These are phyloP conservation scores for Aspergillus nidulans DNA, from an alignment of 495 filamentous ascomycete genomes.

Conservation along the genomic window DNA sequence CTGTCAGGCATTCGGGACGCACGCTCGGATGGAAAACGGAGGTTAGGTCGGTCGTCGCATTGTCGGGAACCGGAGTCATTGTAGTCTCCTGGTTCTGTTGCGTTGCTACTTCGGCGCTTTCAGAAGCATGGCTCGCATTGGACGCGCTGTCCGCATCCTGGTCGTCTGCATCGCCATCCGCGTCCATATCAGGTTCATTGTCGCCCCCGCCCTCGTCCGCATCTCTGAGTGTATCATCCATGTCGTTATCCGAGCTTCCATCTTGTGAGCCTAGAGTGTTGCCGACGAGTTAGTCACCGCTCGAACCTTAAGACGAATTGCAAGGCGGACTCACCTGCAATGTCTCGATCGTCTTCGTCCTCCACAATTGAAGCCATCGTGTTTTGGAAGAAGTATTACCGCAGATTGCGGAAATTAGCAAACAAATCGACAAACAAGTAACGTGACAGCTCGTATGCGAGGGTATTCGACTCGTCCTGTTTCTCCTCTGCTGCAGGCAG, in stretches of 20 bases:
- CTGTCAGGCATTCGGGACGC: slow-evolving; percentile 75
- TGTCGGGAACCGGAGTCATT: slow-evolving; percentile 32
- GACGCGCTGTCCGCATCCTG: slow-evolving; percentile 55
- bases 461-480: neutral
- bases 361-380: slow-evolving; percentile 36
- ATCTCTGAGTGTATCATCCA: slow-evolving; percentile 65
- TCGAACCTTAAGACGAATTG: neutral
- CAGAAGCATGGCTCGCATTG: slow-evolving; percentile 44
- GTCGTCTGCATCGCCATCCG: slow-evolving; percentile 55
- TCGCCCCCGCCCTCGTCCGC: slow-evolving; percentile 56
- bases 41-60: slow-evolving; percentile 27
- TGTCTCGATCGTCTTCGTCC: slow-evolving; percentile 55
- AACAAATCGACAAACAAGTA: neutral
- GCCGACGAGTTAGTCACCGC: slow-evolving; percentile 1
- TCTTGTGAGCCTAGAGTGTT: slow-evolving; percentile 49
- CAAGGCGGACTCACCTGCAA: slow-evolving; percentile 38
- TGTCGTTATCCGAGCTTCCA: slow-evolving; percentile 67
- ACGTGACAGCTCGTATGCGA: neutral
- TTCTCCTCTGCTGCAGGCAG: neutral
- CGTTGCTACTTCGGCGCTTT: slow-evolving; percentile 30
- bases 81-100: slow-evolving; percentile 40
- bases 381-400: neutral
- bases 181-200: slow-evolving; percentile 62
- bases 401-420: neutral
- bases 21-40: slow-evolving; percentile 57